Evolutionary conservation across 1,284 basidiomycete genomes (phyloP).

Genomic region (Irpex rosettiformis): DNA sequence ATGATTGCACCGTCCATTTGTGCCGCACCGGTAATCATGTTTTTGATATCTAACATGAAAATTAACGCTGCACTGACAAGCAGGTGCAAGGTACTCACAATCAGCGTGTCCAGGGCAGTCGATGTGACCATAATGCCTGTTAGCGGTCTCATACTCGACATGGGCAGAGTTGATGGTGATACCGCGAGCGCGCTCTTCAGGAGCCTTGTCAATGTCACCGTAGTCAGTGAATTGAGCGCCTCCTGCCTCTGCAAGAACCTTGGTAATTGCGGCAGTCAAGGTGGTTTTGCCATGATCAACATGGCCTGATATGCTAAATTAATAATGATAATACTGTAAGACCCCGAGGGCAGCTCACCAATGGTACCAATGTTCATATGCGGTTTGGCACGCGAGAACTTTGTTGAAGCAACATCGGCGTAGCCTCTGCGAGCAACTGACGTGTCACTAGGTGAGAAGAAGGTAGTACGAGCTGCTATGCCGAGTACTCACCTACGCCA

Average conservation of each 20-base stretch:
- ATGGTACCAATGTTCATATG: constrained; percentile 98
- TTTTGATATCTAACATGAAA: constrained; percentile 74
- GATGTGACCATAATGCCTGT: constrained; percentile 97
- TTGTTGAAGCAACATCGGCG: constrained; percentile 62
- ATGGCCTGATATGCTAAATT: constrained; percentile 58
- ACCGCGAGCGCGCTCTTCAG: constrained; percentile 99
- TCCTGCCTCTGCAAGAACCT: constrained; percentile 79
- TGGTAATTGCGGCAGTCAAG: constrained; percentile 97
- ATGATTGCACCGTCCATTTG: constrained; percentile 99
- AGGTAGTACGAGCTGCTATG: neutral
- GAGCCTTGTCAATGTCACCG: constrained; percentile 98
- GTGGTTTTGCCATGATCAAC: constrained; percentile 98
- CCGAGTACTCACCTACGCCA: constrained; percentile 20
- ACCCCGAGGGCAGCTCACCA: constrained; percentile 42
- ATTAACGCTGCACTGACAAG: neutral
- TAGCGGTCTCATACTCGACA: constrained; percentile 95
- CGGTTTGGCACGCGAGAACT: constrained; percentile 85
- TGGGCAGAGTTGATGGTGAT: constrained; percentile 97
- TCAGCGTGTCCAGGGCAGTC: constrained; percentile 97
- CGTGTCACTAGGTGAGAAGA: neutral
- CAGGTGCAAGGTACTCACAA: constrained; percentile 50
- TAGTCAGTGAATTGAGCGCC: constrained; percentile 98
- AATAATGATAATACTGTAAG: constrained; percentile 14
- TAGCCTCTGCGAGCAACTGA: constrained; percentile 55
- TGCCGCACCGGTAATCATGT: constrained; percentile 99